These are phyloP conservation scores for Capronia americana DNA, from an alignment of 2,329 filamentous ascomycete species.

Conservation along the genomic window DNA sequence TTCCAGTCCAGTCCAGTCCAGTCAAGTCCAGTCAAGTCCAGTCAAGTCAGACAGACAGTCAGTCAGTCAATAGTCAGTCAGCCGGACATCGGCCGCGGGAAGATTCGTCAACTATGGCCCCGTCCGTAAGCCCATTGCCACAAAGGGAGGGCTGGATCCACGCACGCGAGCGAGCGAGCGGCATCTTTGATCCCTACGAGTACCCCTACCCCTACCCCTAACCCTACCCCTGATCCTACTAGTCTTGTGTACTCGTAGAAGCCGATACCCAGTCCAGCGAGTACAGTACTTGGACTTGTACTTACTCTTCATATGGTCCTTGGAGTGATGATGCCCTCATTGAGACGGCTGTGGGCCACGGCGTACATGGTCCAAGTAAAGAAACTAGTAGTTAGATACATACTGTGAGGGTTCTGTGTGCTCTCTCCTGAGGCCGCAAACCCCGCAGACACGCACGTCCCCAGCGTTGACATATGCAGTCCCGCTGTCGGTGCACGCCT, in stretches of 20 bases:
- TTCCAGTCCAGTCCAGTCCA: no score
- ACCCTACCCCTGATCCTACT: not conserved
- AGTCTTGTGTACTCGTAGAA: not conserved
- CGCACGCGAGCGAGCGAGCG: not conserved
- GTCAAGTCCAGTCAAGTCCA: no score
- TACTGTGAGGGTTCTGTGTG: no score
- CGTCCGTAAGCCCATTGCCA: not conserved
- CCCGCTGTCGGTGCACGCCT: slow-evolving; percentile 57
- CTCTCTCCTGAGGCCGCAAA: slow-evolving; percentile 62
- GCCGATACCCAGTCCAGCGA: no score
- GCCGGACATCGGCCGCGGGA: slow-evolving; percentile 3
- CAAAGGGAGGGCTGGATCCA: not conserved
- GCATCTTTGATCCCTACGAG: no score
- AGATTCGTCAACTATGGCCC: not conserved
- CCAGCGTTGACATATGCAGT: slow-evolving; percentile 70
- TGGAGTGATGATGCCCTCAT: no score
- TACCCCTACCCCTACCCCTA: not conserved
- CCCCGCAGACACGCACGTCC: slow-evolving; percentile 72
- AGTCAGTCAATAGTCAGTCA: not conserved
- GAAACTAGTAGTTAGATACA: no score
- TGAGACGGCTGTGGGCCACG: no score
- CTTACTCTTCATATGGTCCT: no score
- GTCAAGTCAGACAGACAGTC: no score
- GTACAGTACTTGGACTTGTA: no score
- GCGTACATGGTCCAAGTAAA: no score